phyloP scores from a whole-genome alignment of 495 filamentous ascomycete species.

The Hypoxylon trugodes region DNA sequence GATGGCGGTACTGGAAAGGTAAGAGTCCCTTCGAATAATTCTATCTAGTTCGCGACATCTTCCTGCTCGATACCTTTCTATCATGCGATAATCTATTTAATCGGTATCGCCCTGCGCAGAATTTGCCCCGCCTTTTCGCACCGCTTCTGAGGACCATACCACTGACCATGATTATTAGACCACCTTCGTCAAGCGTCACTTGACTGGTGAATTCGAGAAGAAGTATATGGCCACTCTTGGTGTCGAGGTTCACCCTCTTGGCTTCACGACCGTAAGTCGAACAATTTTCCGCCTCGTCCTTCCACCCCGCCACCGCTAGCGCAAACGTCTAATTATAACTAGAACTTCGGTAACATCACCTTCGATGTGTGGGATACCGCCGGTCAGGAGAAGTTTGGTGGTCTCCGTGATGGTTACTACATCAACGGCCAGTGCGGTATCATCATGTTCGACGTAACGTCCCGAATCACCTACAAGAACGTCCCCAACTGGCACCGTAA shows the following conservation, averaged over 20 bases:
- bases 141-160: constrained; percentile 20
- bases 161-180: constrained; percentile 68
- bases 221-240: constrained; percentile 99
- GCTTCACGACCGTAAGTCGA: constrained; percentile 87
- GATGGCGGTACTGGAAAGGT: constrained; percentile 99
- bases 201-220: constrained; percentile 99
- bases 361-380: constrained; percentile 99
- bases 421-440: constrained; percentile 99
- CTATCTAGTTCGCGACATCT: constrained; percentile 12
- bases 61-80: constrained; percentile 10
- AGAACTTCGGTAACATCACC: constrained; percentile 96
- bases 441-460: constrained; percentile 99
- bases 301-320: constrained; percentile 18
- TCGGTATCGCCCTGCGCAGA: constrained; percentile 29
- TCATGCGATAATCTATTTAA: constrained; percentile 30
- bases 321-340: constrained; percentile 43
- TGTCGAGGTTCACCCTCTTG: constrained; percentile 97
- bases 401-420: constrained; percentile 99
- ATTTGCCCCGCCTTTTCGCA: constrained; percentile 36
- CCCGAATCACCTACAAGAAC: constrained; percentile 99
- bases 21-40: constrained; percentile 35
- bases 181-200: constrained; percentile 99
- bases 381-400: constrained; percentile 99
- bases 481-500: constrained; percentile 99
- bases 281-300: constrained; percentile 32